Conservation (phyloP, 2,329 filamentous ascomycete species). For the Pseudogymnoascus sp. region DNA sequence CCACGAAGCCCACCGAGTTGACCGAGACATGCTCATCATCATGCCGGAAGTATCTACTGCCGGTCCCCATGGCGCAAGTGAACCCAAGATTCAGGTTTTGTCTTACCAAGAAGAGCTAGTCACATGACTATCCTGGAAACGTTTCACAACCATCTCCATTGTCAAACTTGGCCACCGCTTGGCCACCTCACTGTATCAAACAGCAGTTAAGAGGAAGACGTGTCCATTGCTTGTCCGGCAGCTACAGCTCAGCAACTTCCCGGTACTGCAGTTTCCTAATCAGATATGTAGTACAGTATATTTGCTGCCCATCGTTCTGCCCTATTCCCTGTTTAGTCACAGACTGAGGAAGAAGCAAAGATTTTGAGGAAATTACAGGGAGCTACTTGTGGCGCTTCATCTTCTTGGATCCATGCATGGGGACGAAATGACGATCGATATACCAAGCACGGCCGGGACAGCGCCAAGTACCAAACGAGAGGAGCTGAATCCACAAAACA, state of each 20-base stretch:
- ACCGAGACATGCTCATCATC: background rate
- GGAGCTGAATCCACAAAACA: constrained; percentile 2
- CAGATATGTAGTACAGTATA: background rate
- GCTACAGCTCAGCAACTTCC: background rate
- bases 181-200: background rate
- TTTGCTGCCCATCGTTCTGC: background rate
- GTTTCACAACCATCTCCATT: background rate
- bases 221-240: background rate
- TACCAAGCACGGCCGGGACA: background rate
- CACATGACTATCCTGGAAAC: constrained; percentile 7
- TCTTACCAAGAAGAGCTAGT: background rate
- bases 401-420: background rate
- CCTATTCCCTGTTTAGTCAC: background rate
- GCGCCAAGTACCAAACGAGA: background rate
- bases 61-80: background rate
- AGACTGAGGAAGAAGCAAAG: background rate
- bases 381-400: background rate
- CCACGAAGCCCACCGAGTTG: background rate
- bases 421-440: constrained; percentile 6
- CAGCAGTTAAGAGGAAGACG: background rate
- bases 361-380: background rate
- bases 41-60: background rate
- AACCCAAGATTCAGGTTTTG: background rate
- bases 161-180: background rate
- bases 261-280: background rate